Evolutionary conservation across 306 rosid genomes (phyloP).

Genomic region (Ammopiptanthus mongolicus): DNA sequence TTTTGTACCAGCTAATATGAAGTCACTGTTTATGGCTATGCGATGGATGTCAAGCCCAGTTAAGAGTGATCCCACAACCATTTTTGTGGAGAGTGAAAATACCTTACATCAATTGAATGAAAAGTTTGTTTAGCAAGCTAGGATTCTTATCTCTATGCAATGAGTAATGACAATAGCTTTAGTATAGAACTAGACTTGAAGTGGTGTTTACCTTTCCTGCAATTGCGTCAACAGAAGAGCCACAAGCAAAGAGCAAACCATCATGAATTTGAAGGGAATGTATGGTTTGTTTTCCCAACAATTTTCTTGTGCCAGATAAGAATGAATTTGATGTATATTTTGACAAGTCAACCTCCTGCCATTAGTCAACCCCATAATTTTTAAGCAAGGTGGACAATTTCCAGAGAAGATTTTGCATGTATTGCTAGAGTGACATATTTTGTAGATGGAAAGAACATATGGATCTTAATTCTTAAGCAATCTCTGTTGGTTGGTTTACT

Average conservation of each 20-base stretch:
- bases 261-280: slow-evolving; percentile 64
- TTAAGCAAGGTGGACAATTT: slow-evolving; percentile 7
- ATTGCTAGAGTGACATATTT: neutral
- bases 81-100: slow-evolving; percentile 63
- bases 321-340: slow-evolving; percentile 49
- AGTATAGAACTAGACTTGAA: neutral
- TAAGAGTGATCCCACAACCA: slow-evolving; percentile 58
- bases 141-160: neutral
- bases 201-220: slow-evolving; percentile 66
- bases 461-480: neutral
- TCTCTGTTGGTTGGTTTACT: neutral
- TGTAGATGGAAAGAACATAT: slow-evolving; percentile 11
- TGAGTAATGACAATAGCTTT: neutral
- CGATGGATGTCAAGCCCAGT: slow-evolving; percentile 69
- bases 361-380: neutral
- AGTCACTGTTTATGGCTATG: slow-evolving; percentile 61
- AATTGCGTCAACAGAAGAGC: slow-evolving; percentile 65
- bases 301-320: slow-evolving; percentile 75
- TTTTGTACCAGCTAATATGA: slow-evolving; percentile 70
- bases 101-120: slow-evolving; percentile 29
- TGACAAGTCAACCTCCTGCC: slow-evolving; percentile 83
- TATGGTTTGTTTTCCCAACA: slow-evolving; percentile 76
- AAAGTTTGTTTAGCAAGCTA: neutral
- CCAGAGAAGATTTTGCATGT: neutral
- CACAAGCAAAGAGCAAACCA: slow-evolving; percentile 59